Evolutionary conservation across 768 basidiomycete genomes (phyloP).

Genomic region (Collybia sp.): DNA sequence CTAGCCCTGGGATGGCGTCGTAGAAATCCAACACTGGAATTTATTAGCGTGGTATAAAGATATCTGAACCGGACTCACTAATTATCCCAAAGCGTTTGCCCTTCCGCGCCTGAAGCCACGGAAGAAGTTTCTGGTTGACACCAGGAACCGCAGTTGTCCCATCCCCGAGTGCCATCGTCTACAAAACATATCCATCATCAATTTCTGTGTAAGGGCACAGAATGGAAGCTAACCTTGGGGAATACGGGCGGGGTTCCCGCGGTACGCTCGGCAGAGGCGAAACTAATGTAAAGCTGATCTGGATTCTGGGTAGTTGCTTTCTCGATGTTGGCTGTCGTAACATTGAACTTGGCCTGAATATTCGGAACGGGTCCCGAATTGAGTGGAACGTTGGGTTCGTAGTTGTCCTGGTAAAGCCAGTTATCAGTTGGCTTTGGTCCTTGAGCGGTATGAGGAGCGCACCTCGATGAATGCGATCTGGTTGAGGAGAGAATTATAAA

Average conservation of each 20-base stretch:
- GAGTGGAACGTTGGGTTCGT: slow-evolving; percentile 28
- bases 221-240: slow-evolving; percentile 23
- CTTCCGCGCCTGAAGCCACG: slow-evolving; percentile 35
- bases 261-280: slow-evolving; percentile 39
- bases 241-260: slow-evolving; percentile 26
- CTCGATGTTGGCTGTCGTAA: slow-evolving; percentile 32
- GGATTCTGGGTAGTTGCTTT: slow-evolving; percentile 32
- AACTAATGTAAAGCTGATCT: slow-evolving; percentile 43
- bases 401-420: slow-evolving; percentile 29
- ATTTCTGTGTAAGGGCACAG: neutral
- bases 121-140: slow-evolving; percentile 39
- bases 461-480: slow-evolving; percentile 43
- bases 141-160: slow-evolving; percentile 25
- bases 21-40: slow-evolving; percentile 44
- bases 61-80: slow-evolving; percentile 24
- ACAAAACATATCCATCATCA: neutral
- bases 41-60: neutral
- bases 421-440: neutral
- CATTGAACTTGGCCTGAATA: slow-evolving; percentile 38
- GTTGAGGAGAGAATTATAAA: slow-evolving; percentile 32
- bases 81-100: slow-evolving; percentile 42
- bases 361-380: slow-evolving; percentile 30
- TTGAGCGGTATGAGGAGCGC: neutral
- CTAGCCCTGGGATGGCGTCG: slow-evolving; percentile 37
- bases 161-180: slow-evolving; percentile 42